Evolutionary conservation across 805 yeast genomes (phyloP).

Genomic region (Suhomyces kilbournensis): DNA sequence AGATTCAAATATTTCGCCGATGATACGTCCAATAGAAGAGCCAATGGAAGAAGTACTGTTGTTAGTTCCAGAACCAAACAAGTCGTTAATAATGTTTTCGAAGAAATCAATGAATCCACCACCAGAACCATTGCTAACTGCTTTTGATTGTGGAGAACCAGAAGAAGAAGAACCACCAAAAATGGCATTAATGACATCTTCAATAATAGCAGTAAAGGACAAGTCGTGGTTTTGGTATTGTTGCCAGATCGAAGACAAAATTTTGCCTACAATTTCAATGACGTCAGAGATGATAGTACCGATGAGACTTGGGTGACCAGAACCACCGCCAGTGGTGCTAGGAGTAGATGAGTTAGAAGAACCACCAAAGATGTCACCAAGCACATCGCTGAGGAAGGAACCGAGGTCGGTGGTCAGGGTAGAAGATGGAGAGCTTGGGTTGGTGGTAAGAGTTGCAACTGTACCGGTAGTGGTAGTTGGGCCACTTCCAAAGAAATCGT

Average conservation of each 20-base stretch:
- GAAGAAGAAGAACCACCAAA: conserved; percentile 11
- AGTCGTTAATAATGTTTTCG: conserved; percentile 7
- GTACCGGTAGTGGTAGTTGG: conserved; percentile 5
- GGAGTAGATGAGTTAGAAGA: conserved; percentile 6
- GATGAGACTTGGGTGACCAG: conserved; percentile 5
- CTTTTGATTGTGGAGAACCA: neutral
- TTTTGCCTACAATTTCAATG: conserved; percentile 11
- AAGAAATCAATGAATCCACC: conserved; percentile 6
- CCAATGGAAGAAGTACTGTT: conserved; percentile 8
- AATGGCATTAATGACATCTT: conserved; percentile 13
- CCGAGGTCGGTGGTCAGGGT: conserved; percentile 8
- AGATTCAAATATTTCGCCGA: conserved; percentile 14
- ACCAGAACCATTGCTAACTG: neutral
- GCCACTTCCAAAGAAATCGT: conserved; percentile 11
- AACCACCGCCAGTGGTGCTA: conserved; percentile 3
- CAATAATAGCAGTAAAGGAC: conserved; percentile 10
- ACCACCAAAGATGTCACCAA: conserved; percentile 13
- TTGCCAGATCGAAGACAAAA: conserved; percentile 8
- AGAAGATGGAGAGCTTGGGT: conserved; percentile 3
- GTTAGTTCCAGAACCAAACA: conserved; percentile 12
- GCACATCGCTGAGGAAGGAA: conserved; percentile 7
- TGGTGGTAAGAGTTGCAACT: neutral
- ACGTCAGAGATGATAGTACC: conserved; percentile 11
- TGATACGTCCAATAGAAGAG: conserved; percentile 8
- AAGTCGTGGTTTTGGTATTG: conserved; percentile 4